These are phyloP conservation scores for Allodekkera sacchari DNA, from an alignment of 805 yeast species.

Conservation along the genomic window DNA sequence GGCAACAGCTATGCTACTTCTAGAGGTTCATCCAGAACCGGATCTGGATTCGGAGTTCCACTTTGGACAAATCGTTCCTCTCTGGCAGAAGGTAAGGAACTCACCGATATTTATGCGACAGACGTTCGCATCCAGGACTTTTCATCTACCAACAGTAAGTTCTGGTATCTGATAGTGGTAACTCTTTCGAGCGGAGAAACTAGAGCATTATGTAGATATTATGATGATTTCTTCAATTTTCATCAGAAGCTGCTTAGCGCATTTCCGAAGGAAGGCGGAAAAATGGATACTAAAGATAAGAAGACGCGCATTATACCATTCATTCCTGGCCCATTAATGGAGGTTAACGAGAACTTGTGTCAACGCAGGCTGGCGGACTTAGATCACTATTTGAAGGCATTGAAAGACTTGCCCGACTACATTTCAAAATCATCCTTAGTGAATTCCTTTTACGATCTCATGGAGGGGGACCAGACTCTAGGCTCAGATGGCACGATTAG, in stretches of 20 bases:
- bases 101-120: slow-evolving; percentile 27
- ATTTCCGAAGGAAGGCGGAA: slow-evolving; percentile 91
- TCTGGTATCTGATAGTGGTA: slow-evolving; percentile 76
- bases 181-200: slow-evolving; percentile 57
- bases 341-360: slow-evolving; percentile 68
- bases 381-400: slow-evolving; percentile 41
- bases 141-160: slow-evolving; percentile 75
- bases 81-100: background rate
- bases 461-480: slow-evolving; percentile 53
- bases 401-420: slow-evolving; percentile 67
- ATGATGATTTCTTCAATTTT: slow-evolving; percentile 92
- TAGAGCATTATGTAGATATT: slow-evolving; percentile 75
- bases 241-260: slow-evolving; percentile 76
- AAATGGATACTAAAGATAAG: slow-evolving; percentile 60
- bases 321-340: slow-evolving; percentile 92
- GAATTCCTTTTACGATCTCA: slow-evolving; percentile 58
- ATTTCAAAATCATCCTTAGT: slow-evolving; percentile 67
- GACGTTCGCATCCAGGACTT: slow-evolving; percentile 73
- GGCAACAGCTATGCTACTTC: background rate
- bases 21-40: background rate
- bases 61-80: background rate
- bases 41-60: background rate
- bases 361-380: slow-evolving; percentile 47
- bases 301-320: slow-evolving; percentile 80
- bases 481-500: slow-evolving; percentile 11